Conservation (phyloP, 257 asterid genomes). For the Forsythia viridissima region DNA sequence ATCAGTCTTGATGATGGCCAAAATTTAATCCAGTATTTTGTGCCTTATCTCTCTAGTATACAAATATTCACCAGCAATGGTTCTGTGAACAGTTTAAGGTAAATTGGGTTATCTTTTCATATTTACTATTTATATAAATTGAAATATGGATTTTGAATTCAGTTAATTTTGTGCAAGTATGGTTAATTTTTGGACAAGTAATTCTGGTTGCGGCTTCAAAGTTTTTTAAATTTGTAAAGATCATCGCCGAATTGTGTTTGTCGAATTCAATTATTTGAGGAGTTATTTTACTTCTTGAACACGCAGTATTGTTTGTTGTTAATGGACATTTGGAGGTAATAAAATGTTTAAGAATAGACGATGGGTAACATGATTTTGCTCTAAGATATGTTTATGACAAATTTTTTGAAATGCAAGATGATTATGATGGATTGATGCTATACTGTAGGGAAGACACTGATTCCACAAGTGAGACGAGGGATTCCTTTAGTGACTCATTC, state of each 20-base stretch:
- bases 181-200: too few species aligned
- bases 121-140: too few species aligned
- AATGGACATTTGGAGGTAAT: too few species aligned
- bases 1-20: conserved; percentile 66
- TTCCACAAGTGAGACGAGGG: conserved; percentile 45
- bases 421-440: neutral
- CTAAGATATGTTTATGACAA: too few species aligned
- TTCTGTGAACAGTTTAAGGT: neutral
- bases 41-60: conserved; percentile 93
- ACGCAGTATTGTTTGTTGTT: too few species aligned
- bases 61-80: conserved; percentile 81
- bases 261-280: neutral
- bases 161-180: neutral
- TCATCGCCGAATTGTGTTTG: neutral
- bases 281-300: too few species aligned
- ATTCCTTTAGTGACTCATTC: conserved; percentile 53
- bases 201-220: too few species aligned
- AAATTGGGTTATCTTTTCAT: too few species aligned
- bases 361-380: neutral
- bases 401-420: too few species aligned
- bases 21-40: conserved; percentile 73
- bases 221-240: too few species aligned
- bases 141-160: neutral
- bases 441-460: conserved; percentile 47
- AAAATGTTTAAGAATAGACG: too few species aligned